Evolutionary conservation across 2,329 filamentous ascomycete species (phyloP), one percentile per base, ranked within the genome.

Genomic region (Fusarium clavum): DNA sequence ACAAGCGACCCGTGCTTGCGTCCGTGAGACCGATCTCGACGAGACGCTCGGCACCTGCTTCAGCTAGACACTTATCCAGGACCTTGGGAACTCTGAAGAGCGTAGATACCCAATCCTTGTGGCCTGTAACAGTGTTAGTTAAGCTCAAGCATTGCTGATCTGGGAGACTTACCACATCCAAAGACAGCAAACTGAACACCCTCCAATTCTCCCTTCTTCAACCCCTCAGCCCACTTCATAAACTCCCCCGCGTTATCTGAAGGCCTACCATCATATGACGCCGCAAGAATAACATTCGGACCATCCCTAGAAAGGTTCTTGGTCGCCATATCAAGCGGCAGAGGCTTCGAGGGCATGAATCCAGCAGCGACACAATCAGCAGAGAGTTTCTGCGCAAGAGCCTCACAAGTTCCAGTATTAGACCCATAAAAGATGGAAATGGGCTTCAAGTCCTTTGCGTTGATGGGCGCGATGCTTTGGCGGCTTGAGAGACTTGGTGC

Each of bases 81-180:
- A 89, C 79, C 57, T 83, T 91, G 0, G 92, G 91, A 4, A 94
- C 84, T 8, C 83, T 83, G 64, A 93, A 90, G 77, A 90, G 93
- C 0, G 91, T 93, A 27, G 83, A 78, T 0, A 80, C 77, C 87
- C 87, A 89, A 65, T 90, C 87, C 3, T 64, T 64, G 4, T 64
- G 61, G 0, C 60, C 57, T 62, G 0, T 0, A 1, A 1, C 5
- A 3, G 2, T 0, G 38, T 62, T 22, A 61, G 57, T 30, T 2
- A 24, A 18, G 2, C 2, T 0, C 9, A n/a, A 38, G 9, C 5
- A 11, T 2, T 6, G 11, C 9, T 7, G 3, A 8, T 8, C 4
- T 1, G 0, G 0, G 8, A 3, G 5, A 61, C 60, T 41, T 62
- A 63, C 61, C 59, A 4, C 61, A 64, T 8, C 61, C 61, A 3